Evolutionary conservation across 305 asterid species (phyloP).

Genomic region (Fraxinus ornus): DNA sequence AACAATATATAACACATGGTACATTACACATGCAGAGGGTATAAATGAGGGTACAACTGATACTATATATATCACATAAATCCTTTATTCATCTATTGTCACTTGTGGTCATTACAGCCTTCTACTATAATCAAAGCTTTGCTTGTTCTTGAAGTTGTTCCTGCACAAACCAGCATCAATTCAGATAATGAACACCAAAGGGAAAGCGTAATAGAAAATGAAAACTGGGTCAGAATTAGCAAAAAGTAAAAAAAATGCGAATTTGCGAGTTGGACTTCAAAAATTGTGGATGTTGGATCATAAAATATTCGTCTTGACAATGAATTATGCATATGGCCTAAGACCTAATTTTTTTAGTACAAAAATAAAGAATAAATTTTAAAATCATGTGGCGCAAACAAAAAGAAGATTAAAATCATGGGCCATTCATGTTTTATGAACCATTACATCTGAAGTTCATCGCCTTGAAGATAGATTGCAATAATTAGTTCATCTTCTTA

Average conservation of each 20-base stretch:
- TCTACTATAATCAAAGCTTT: constrained; percentile 29
- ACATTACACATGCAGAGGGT: too few relatives aligned
- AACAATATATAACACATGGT: too few relatives aligned
- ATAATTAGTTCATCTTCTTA: neutral
- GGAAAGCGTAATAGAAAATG: neutral
- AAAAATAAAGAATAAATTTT: too few relatives aligned
- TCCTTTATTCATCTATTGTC: neutral
- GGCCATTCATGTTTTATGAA: neutral
- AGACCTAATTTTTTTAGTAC: neutral
- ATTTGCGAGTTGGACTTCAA: neutral
- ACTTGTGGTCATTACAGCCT: neutral
- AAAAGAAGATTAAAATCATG: neutral
- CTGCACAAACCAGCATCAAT: constrained; percentile 36
- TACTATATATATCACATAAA: neutral
- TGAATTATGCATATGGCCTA: neutral
- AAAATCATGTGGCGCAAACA: neutral
- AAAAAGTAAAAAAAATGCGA: neutral
- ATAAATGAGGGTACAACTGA: too few relatives aligned
- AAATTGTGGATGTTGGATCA: neutral
- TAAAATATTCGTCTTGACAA: neutral
- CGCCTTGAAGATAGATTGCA: too few relatives aligned
- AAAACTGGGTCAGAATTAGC: neutral
- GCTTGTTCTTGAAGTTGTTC: constrained; percentile 73
- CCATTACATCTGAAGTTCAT: neutral
- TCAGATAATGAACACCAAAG: neutral